Evolutionary conservation across 2,329 filamentous ascomycete genomes (phyloP).

Genomic region (Aspergillus ibericus): DNA sequence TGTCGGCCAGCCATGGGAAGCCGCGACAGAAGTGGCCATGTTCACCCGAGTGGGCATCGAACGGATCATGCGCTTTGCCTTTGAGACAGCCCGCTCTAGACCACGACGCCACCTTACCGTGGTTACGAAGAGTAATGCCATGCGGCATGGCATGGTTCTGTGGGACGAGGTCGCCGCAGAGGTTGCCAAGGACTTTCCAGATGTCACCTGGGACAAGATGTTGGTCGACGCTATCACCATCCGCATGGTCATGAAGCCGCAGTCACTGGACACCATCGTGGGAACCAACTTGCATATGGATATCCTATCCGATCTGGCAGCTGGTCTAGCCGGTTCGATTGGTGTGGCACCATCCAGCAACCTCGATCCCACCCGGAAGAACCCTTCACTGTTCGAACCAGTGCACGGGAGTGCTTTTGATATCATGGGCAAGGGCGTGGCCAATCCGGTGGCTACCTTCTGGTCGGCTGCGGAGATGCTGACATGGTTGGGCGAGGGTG

Average conservation of each 20-base stretch:
- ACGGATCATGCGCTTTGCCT: conserved; percentile 55
- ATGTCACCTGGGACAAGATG: conserved; percentile 57
- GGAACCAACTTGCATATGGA: conserved; percentile 60
- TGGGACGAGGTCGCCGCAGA: conserved; percentile 55
- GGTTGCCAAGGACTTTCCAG: conserved; percentile 51
- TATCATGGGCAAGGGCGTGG: conserved; percentile 60
- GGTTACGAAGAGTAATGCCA: conserved; percentile 58
- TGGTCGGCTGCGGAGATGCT: conserved; percentile 71
- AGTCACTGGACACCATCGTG: conserved; percentile 54
- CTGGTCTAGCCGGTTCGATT: conserved; percentile 67
- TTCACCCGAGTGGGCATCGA: conserved; percentile 55
- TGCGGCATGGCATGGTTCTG: conserved; percentile 57
- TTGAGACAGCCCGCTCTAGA: conserved; percentile 51
- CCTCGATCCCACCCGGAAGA: conserved; percentile 61
- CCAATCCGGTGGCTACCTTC: conserved; percentile 65
- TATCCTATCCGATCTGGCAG: conserved; percentile 68
- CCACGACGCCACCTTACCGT: conserved; percentile 53
- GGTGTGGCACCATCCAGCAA: conserved; percentile 70
- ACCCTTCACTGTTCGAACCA: conserved; percentile 63
- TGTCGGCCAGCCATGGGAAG: conserved; percentile 53
- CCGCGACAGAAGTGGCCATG: conserved; percentile 54
- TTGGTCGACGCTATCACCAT: conserved; percentile 59
- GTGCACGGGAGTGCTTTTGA: conserved; percentile 66
- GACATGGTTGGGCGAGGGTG: conserved; percentile 58
- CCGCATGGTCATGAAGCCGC: conserved; percentile 54